These are phyloP conservation scores for Cichorium intybus DNA, from an alignment of 140 eudicot genomes.

Conservation along the genomic window DNA sequence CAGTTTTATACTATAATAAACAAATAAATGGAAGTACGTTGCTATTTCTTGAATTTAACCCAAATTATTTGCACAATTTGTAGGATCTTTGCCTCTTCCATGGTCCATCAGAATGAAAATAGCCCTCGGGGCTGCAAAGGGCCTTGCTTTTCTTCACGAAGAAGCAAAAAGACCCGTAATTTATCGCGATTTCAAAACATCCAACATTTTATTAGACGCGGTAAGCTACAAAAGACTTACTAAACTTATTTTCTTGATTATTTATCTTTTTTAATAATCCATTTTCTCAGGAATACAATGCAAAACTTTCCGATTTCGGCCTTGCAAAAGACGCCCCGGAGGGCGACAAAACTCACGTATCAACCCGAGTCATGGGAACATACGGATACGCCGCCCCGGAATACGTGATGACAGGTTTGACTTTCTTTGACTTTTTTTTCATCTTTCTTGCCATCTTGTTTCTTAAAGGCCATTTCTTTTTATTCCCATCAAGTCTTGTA, in stretches of 20 bases:
- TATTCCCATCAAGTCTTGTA: too few relatives aligned
- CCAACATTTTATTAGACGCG: slow-evolving; percentile 67
- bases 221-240: slow-evolving; percentile 30
- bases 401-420: slow-evolving; percentile 68
- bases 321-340: slow-evolving; percentile 74
- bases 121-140: slow-evolving; percentile 78
- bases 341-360: slow-evolving; percentile 76
- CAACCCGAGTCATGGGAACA: slow-evolving; percentile 76
- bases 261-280: neutral
- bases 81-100: slow-evolving; percentile 70
- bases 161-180: slow-evolving; percentile 68
- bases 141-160: slow-evolving; percentile 78
- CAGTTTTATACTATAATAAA: too few relatives aligned
- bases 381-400: slow-evolving; percentile 82
- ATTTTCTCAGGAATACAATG: slow-evolving; percentile 53
- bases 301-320: slow-evolving; percentile 78
- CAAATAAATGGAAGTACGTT: neutral
- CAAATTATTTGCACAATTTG: neutral
- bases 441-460: too few relatives aligned
- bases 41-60: neutral
- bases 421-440: slow-evolving; percentile 3
- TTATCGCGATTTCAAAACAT: slow-evolving; percentile 76
- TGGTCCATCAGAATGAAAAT: slow-evolving; percentile 80
- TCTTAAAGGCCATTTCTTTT: too few relatives aligned
- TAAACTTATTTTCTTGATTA: neutral